These are phyloP conservation scores for Herpetomonas tarakana DNA, from an alignment of 208 protist species.

Conservation along the genomic window DNA sequence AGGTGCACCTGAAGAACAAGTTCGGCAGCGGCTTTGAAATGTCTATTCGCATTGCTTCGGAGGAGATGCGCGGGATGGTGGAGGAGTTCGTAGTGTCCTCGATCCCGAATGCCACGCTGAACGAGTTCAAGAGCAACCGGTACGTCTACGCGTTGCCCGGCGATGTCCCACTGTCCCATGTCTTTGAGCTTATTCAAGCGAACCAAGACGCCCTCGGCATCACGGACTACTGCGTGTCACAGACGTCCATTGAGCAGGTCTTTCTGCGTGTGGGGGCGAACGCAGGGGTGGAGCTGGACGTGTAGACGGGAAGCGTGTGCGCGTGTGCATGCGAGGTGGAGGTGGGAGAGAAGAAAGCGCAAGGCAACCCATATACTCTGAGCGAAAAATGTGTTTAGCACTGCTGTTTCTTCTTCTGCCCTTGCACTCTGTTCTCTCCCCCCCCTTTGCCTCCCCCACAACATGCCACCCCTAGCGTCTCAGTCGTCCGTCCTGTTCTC, in stretches of 20 bases:
- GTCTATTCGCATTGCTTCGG: conserved; percentile 11
- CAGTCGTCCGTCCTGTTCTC: conserved; percentile 7
- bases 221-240: conserved; percentile 56
- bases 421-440: conserved; percentile 3
- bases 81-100: conserved; percentile 9
- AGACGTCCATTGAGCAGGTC: conserved; percentile 83
- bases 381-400: too few relatives aligned
- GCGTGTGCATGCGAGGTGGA: too few relatives aligned
- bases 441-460: conserved; percentile 1
- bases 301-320: too few relatives aligned
- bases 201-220: conserved; percentile 26
- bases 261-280: conserved; percentile 52
- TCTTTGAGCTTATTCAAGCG: conserved; percentile 28
- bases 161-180: conserved; percentile 15
- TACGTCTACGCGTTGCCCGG: conserved; percentile 29
- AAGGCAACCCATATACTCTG: too few relatives aligned
- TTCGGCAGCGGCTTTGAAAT: conserved; percentile 59
- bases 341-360: too few relatives aligned
- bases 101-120: conserved; percentile 19
- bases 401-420: too few relatives aligned
- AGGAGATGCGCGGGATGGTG: conserved; percentile 1
- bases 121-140: conserved; percentile 23
- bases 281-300: conserved; percentile 7
- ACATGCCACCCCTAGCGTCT: not conserved
- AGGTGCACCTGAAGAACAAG: conserved; percentile 68